These are phyloP conservation scores for Diutina sp. DNA, from an alignment of 1,139 yeast species.

Conservation along the genomic window DNA sequence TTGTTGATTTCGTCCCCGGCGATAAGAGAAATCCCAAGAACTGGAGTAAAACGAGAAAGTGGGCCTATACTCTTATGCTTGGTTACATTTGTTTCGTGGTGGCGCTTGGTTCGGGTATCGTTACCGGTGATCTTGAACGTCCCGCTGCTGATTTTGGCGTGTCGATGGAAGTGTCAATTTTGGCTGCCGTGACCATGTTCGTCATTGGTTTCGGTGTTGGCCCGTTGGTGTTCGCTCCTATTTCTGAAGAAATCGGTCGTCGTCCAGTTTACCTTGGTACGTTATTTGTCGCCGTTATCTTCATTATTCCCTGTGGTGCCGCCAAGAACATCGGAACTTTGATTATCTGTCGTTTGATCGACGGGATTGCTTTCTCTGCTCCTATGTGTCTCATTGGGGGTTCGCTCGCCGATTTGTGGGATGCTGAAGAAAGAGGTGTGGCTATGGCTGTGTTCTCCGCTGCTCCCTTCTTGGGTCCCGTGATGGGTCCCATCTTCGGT, in stretches of 20 bases:
- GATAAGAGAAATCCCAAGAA: conserved; percentile 52
- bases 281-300: conserved; percentile 46
- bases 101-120: conserved; percentile 48
- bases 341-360: conserved; percentile 51
- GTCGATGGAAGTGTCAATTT: conserved; percentile 40
- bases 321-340: conserved; percentile 65
- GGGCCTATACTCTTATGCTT: conserved; percentile 40
- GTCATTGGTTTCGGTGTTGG: conserved; percentile 75
- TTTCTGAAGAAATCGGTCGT: conserved; percentile 62
- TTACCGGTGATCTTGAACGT: conserved; percentile 44
- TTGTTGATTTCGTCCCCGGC: conserved; percentile 42
- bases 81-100: conserved; percentile 45
- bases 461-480: conserved; percentile 9
- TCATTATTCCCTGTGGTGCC: conserved; percentile 60
- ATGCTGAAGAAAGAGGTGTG: conserved; percentile 25
- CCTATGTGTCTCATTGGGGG: conserved; percentile 79
- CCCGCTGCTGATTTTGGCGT: conserved; percentile 42
- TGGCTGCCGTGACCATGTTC: conserved; percentile 42
- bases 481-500: conserved; percentile 37
- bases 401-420: conserved; percentile 63
- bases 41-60: conserved; percentile 31
- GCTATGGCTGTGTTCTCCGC: conserved; percentile 8
- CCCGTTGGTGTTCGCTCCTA: conserved; percentile 64
- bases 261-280: conserved; percentile 43
- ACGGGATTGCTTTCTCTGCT: conserved; percentile 61